These are phyloP conservation scores for Solanum clarkiae DNA, from an alignment of 257 asterid genomes.

Conservation along the genomic window DNA sequence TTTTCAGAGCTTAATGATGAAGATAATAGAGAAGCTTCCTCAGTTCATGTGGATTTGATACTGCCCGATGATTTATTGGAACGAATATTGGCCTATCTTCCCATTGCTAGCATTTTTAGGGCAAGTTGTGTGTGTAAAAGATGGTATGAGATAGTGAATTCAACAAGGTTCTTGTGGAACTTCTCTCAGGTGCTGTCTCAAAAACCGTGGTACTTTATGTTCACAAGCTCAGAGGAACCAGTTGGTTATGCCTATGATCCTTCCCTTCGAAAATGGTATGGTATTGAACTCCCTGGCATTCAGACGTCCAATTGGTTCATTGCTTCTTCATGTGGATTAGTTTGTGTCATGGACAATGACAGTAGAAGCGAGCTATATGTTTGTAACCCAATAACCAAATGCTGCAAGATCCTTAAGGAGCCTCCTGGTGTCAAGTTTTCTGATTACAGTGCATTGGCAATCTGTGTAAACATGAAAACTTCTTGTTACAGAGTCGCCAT, in stretches of 20 bases:
- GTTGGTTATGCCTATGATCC: constrained; percentile 82
- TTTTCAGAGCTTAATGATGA: constrained; percentile 45
- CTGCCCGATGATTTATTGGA: constrained; percentile 85
- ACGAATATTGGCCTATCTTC: constrained; percentile 66
- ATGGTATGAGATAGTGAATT: constrained; percentile 71
- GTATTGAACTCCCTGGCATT: constrained; percentile 70
- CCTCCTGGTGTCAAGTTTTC: constrained; percentile 61
- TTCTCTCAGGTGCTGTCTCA: constrained; percentile 32
- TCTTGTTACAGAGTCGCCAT: constrained; percentile 38
- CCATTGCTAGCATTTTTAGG: constrained; percentile 67
- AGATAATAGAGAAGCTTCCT: constrained; percentile 23
- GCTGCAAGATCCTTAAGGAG: constrained; percentile 29
- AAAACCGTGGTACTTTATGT: constrained; percentile 97
- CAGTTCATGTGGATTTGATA: constrained; percentile 47
- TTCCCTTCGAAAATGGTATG: constrained; percentile 59
- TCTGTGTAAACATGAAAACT: constrained; percentile 31
- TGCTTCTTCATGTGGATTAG: constrained; percentile 75
- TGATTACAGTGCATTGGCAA: constrained; percentile 72
- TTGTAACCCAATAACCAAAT: constrained; percentile 73
- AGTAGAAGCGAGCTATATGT: constrained; percentile 55
- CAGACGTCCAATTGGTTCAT: constrained; percentile 62
- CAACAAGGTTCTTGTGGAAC: constrained; percentile 62
- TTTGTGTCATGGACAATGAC: constrained; percentile 83
- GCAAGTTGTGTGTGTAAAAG: constrained; percentile 76
- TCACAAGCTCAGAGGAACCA: constrained; percentile 84